These are phyloP conservation scores for Tetradesmus lagerheimii DNA, from an alignment of 139 green algal genomes.

Conservation along the genomic window DNA sequence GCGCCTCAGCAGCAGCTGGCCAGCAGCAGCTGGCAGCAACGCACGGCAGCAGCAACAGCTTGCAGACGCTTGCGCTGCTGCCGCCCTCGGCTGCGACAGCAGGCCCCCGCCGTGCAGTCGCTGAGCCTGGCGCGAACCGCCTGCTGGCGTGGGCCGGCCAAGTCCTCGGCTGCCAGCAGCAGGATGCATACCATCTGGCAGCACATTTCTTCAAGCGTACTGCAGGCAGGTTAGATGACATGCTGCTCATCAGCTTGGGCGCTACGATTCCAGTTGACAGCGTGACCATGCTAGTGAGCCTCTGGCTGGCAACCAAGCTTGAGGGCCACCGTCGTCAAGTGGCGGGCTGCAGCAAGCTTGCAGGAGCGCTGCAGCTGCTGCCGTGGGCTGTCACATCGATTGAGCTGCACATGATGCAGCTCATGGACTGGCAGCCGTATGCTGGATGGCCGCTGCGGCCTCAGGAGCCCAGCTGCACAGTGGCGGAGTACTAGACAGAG, in stretches of 20 bases:
- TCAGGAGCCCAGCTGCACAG: conserved; percentile 6
- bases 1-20: conserved; percentile 9
- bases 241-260: conserved; percentile 43
- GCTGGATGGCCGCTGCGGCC: neutral
- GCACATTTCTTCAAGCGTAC: neutral
- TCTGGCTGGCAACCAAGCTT: conserved; percentile 44
- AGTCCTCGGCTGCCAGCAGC: conserved; percentile 17
- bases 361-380: conserved; percentile 24
- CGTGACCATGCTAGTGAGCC: conserved; percentile 29
- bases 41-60: conserved; percentile 10
- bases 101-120: neutral
- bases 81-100: too few relatives aligned
- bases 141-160: conserved; percentile 36
- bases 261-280: neutral
- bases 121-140: neutral
- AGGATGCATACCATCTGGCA: conserved; percentile 31
- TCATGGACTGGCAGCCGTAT: conserved; percentile 36
- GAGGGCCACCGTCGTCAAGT: conserved; percentile 34
- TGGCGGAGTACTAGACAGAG: neutral
- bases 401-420: conserved; percentile 49
- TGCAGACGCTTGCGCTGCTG: neutral
- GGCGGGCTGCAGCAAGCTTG: conserved; percentile 34
- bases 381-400: conserved; percentile 20
- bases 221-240: conserved; percentile 16
- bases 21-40: conserved; percentile 10